Conservation (phyloP, 371 early-diverging fungal genomes). For the Saksenaea vasiformis region DNA sequence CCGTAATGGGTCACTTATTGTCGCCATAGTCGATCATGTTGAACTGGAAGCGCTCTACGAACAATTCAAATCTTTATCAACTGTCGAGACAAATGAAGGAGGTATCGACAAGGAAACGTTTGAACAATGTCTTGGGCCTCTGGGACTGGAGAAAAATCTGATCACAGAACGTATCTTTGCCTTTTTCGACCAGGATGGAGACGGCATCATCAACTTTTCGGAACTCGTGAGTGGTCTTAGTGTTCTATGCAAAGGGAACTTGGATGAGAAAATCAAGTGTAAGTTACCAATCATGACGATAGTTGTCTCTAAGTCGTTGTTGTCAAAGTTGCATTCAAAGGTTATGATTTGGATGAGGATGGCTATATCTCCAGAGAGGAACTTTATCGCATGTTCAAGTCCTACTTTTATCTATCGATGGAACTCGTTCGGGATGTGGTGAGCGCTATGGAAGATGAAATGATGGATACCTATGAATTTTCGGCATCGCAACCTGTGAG, state of each 20-base stretch:
- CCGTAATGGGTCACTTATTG: not conserved
- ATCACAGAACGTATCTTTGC: conserved; percentile 86
- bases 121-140: conserved; percentile 84
- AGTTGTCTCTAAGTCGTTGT: not conserved
- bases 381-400: conserved; percentile 87
- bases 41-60: conserved; percentile 87
- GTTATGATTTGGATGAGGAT: conserved; percentile 92
- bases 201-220: conserved; percentile 74
- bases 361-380: conserved; percentile 85
- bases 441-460: conserved; percentile 86
- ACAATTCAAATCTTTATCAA: conserved; percentile 82
- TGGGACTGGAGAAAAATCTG: conserved; percentile 83
- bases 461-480: conserved; percentile 89
- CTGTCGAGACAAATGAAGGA: conserved; percentile 54
- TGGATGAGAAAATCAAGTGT: conserved; percentile 88
- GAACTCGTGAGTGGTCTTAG: conserved; percentile 87
- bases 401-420: conserved; percentile 88
- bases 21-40: conserved; percentile 68
- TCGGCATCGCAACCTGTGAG: conserved; percentile 91
- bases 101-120: conserved; percentile 84
- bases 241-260: conserved; percentile 82
- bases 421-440: conserved; percentile 89
- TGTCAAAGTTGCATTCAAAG: conserved; percentile 78
- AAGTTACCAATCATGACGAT: too few species aligned
- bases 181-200: conserved; percentile 87